These are phyloP conservation scores for Picochlorum sp. DNA, from an alignment of 139 green algal species.

Conservation along the genomic window DNA sequence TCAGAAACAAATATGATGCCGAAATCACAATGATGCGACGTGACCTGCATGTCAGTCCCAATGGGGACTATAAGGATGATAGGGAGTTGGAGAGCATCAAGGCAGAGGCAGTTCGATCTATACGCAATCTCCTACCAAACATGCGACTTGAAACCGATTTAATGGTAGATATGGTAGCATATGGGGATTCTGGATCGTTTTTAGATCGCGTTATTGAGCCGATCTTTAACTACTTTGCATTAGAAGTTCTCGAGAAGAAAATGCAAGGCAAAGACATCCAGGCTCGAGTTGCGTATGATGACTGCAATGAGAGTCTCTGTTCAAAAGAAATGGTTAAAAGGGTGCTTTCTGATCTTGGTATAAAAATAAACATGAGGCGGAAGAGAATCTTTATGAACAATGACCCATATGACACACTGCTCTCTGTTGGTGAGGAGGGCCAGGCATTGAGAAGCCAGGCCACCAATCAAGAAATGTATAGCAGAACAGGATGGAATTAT, in stretches of 20 bases:
- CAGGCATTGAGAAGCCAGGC: conserved; percentile 1
- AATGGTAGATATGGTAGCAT: conserved; percentile 41
- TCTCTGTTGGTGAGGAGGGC: conserved; percentile 16
- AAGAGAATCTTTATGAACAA: conserved; percentile 8
- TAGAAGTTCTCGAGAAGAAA: conserved; percentile 38
- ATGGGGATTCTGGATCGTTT: conserved; percentile 47
- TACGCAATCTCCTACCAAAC: conserved; percentile 6
- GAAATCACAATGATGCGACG: conserved; percentile 11
- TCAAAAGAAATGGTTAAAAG: conserved; percentile 17
- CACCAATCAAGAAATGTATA: background rate
- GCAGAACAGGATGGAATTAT: conserved; percentile 2
- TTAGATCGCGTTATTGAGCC: conserved; percentile 44
- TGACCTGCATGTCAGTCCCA: conserved; percentile 8
- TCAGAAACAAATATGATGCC: conserved; percentile 22
- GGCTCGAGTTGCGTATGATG: conserved; percentile 64
- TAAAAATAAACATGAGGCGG: conserved; percentile 15
- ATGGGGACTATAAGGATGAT: conserved; percentile 18
- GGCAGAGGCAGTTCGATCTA: background rate
- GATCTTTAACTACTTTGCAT: conserved; percentile 55
- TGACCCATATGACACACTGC: conserved; percentile 26
- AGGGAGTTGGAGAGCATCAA: conserved; percentile 1
- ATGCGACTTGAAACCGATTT: conserved; percentile 18
- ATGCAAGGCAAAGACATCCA: conserved; percentile 36
- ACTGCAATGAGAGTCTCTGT: conserved; percentile 80
- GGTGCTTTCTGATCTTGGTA: conserved; percentile 19